These are phyloP conservation scores for Aspergillus fumigatus DNA, from an alignment of 2,329 filamentous ascomycete genomes.

Conservation along the genomic window DNA sequence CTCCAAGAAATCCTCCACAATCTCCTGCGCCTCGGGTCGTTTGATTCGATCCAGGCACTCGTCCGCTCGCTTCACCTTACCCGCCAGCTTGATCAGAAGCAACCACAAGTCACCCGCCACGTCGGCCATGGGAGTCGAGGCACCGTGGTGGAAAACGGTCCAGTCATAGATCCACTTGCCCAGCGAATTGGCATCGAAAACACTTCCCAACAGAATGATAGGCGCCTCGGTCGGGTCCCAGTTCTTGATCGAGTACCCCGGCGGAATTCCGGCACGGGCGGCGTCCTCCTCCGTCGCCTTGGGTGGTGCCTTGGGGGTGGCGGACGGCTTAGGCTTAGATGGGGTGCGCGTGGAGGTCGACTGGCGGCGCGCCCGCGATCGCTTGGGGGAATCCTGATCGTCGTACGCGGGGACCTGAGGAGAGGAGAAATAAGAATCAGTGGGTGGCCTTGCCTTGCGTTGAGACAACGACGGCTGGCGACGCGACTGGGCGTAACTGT, in stretches of 20 bases:
- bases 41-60: conserved; percentile 71
- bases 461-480: conserved; percentile 31
- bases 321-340: conserved; percentile 38
- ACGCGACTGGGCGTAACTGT: conserved; percentile 15
- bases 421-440: conserved; percentile 50
- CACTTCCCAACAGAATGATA: conserved; percentile 88
- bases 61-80: conserved; percentile 88
- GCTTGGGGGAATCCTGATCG: conserved; percentile 48
- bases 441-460: conserved; percentile 40
- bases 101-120: conserved; percentile 95
- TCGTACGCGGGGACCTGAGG: conserved; percentile 53
- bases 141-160: conserved; percentile 87
- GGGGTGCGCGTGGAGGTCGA: conserved; percentile 49
- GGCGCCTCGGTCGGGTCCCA: conserved; percentile 95
- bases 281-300: conserved; percentile 64
- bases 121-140: conserved; percentile 77
- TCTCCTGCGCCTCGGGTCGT: conserved; percentile 66
- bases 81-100: conserved; percentile 84
- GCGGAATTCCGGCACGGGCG: conserved; percentile 64
- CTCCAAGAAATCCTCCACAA: conserved; percentile 85
- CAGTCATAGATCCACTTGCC: conserved; percentile 99
- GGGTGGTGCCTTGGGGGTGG: conserved; percentile 36
- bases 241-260: conserved; percentile 93
- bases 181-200: conserved; percentile 94
- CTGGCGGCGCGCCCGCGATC: conserved; percentile 50